Evolutionary conservation across 441 rosid genomes (phyloP).

Genomic region (Hura crepitans): DNA sequence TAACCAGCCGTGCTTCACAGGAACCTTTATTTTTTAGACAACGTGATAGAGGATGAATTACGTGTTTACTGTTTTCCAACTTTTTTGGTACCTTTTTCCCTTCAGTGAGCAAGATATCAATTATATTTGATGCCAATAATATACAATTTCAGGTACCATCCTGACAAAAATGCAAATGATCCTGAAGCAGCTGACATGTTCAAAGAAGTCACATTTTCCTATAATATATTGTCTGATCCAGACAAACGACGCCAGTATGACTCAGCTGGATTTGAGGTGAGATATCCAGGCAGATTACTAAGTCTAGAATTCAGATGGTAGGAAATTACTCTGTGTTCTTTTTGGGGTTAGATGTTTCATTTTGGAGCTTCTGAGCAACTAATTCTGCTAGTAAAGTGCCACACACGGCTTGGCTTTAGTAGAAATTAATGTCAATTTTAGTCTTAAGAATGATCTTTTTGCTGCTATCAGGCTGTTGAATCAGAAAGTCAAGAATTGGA

Average conservation of each 20-base stretch:
- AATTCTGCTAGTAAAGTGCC: slow-evolving; percentile 1
- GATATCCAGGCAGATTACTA: slow-evolving; percentile 18
- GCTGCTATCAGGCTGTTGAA: slow-evolving; percentile 72
- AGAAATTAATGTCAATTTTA: slow-evolving; percentile 8
- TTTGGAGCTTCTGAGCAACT: not conserved
- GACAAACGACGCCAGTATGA: slow-evolving; percentile 82
- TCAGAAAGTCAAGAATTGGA: slow-evolving; percentile 87
- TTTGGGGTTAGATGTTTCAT: slow-evolving; percentile 1
- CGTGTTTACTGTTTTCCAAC: not conserved
- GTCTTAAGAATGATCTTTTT: slow-evolving; percentile 20
- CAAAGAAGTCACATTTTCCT: slow-evolving; percentile 89
- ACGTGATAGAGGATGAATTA: not conserved
- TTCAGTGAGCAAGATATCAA: not conserved
- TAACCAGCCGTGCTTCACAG: not conserved
- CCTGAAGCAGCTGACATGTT: slow-evolving; percentile 86
- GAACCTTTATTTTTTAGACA: not conserved
- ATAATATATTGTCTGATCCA: slow-evolving; percentile 81
- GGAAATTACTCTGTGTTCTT: slow-evolving; percentile 6
- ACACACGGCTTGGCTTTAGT: not conserved
- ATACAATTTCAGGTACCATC: slow-evolving; percentile 73
- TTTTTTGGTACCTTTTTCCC: not conserved
- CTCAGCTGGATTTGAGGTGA: slow-evolving; percentile 92
- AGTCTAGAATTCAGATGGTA: not conserved
- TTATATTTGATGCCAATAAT: not conserved
- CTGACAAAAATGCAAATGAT: slow-evolving; percentile 93